Evolutionary conservation across 1,139 yeast genomes (phyloP).

Genomic region (Sugiyamaella paludigena): DNA sequence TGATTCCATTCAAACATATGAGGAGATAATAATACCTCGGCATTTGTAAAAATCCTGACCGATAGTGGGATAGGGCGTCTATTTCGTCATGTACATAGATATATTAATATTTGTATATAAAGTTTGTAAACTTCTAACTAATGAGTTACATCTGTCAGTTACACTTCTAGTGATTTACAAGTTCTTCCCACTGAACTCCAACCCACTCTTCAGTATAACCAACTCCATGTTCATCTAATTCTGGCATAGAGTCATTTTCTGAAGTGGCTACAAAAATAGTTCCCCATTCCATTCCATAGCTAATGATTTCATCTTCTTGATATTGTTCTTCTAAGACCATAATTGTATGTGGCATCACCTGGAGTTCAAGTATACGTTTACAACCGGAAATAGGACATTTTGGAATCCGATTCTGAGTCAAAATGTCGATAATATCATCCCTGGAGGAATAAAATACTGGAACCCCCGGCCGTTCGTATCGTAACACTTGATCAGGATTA

Average conservation of each 20-base stretch:
- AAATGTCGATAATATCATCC: constrained; percentile 50
- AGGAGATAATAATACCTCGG: constrained; percentile 65
- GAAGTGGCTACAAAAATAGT: constrained; percentile 85
- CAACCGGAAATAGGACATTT: constrained; percentile 40
- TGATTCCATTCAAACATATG: constrained; percentile 72
- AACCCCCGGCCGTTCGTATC: constrained; percentile 63
- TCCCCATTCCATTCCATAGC: constrained; percentile 97
- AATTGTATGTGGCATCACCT: constrained; percentile 91
- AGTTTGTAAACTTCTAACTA: constrained; percentile 1
- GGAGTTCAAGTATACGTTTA: constrained; percentile 71
- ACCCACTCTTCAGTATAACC: constrained; percentile 89
- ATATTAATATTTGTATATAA: constrained; percentile 1
- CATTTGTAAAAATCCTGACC: constrained; percentile 53
- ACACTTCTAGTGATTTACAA: no score
- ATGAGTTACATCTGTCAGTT: no score
- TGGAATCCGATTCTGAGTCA: constrained; percentile 57
- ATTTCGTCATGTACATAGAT: constrained; percentile 8
- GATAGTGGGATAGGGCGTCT: constrained; percentile 5
- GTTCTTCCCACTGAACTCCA: constrained; percentile 90
- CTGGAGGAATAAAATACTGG: constrained; percentile 72
- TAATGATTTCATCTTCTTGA: constrained; percentile 52
- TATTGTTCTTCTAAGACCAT: constrained; percentile 65
- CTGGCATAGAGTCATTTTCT: constrained; percentile 63
- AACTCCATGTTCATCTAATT: constrained; percentile 56
- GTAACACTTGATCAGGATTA: constrained; percentile 80